A percentile compares a stretch with the other conserved stretches of the same genome.
Evolutionary conservation across 495 filamentous ascomycete genomes (phyloP).

Genomic region (Penicillium manginii): DNA sequence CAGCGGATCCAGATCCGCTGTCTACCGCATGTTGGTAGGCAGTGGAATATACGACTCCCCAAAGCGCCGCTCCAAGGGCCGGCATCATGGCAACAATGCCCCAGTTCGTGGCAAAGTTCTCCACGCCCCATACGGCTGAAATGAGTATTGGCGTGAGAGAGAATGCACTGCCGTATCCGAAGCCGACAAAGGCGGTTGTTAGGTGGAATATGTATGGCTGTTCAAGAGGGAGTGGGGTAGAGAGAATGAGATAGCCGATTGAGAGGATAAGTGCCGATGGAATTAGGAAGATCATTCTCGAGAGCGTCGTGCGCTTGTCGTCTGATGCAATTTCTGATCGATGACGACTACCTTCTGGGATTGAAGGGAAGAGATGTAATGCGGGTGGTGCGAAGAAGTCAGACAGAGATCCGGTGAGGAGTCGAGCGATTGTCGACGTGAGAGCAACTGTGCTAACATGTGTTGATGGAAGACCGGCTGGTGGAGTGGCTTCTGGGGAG

Average conservation of each 20-base stretch:
- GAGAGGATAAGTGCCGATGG: conserved; percentile 75
- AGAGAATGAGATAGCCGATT: conserved; percentile 73
- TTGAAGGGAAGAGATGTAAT: conserved; percentile 42
- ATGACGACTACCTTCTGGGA: conserved; percentile 32
- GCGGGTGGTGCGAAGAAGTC: conserved; percentile 80
- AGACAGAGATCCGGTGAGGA: conserved; percentile 82
- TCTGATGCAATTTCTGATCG: conserved; percentile 22
- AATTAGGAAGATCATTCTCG: conserved; percentile 79
- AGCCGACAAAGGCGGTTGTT: conserved; percentile 77
- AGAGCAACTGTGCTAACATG: conserved; percentile 91
- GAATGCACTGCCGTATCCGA: conserved; percentile 92
- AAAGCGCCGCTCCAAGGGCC: conserved; percentile 79
- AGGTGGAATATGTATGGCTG: conserved; percentile 73
- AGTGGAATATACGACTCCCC: conserved; percentile 79
- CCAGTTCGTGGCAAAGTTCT: conserved; percentile 99
- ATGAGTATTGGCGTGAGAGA: conserved; percentile 88
- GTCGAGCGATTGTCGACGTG: conserved; percentile 85
- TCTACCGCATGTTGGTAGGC: conserved; percentile 73
- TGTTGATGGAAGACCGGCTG: conserved; percentile 72
- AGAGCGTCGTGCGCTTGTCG: conserved; percentile 57
- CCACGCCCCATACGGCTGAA: conserved; percentile 93
- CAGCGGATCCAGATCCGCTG: conserved; percentile 29
- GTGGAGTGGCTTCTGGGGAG: conserved; percentile 48
- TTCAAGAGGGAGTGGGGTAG: conserved; percentile 70
- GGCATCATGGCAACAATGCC: conserved; percentile 92